phyloP scores from a whole-genome alignment of 352 stramenopile species.

The Phytophthora pistaciae region DNA sequence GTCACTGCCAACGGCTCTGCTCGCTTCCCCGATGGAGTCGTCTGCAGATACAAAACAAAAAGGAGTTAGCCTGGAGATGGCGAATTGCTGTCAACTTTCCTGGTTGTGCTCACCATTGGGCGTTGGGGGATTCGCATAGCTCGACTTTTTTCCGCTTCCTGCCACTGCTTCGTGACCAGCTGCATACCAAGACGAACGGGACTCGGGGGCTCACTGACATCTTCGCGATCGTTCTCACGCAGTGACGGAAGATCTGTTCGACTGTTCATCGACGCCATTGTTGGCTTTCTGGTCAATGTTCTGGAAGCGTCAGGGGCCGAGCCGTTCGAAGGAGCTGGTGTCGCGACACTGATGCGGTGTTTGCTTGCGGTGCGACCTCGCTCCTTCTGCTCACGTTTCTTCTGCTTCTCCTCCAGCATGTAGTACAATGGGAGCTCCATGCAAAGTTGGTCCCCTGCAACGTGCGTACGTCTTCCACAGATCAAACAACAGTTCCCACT shows the following conservation, averaged over 20 bases:
- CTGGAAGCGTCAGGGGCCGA: background rate
- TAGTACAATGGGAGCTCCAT: conserved; percentile 77
- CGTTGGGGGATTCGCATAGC: conserved; percentile 39
- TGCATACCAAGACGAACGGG: conserved; percentile 51
- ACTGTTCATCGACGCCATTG: conserved; percentile 9
- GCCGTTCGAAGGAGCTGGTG: conserved; percentile 11
- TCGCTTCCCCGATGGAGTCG: conserved; percentile 37
- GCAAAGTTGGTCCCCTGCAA: conserved; percentile 83
- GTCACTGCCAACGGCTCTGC: conserved; percentile 20
- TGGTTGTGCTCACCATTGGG: conserved; percentile 34
- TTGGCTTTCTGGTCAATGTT: conserved; percentile 9
- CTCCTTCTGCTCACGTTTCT: conserved; percentile 54
- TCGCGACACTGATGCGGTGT: conserved; percentile 61
- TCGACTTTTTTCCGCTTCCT: conserved; percentile 51
- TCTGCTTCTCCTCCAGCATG: conserved; percentile 74
- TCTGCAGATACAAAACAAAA: conserved; percentile 24
- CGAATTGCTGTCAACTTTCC: background rate
- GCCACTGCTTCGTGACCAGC: conserved; percentile 64
- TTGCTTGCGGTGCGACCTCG: conserved; percentile 46
- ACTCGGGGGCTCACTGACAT: conserved; percentile 18
- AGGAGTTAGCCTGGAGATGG: background rate
- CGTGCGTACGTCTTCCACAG: conserved; percentile 73
- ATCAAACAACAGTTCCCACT: conserved; percentile 84
- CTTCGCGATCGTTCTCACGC: conserved; percentile 23
- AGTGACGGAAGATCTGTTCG: conserved; percentile 40